Evolutionary conservation across 495 filamentous ascomycete genomes (phyloP).

Genomic region (Penicillium paxilli): DNA sequence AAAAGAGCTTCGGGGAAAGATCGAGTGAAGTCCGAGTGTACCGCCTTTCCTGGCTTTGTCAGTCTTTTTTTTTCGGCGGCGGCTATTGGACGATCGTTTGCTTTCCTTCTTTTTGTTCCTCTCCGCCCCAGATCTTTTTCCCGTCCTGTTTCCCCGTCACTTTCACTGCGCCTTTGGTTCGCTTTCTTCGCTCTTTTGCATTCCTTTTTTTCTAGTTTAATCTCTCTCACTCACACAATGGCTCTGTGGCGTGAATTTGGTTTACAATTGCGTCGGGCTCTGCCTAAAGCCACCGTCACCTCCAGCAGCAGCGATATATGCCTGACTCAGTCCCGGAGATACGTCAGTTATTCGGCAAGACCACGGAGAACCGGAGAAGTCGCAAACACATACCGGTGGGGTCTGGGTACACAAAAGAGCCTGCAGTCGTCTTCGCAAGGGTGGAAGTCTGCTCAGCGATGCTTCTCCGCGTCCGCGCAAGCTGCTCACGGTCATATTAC

Average conservation of each 20-base stretch:
- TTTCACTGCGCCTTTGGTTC: constrained; percentile 1
- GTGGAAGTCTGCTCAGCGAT: constrained; percentile 41
- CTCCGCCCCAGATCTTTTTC: constrained; percentile 17
- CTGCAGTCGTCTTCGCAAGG: constrained; percentile 22
- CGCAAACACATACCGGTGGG: constrained; percentile 13
- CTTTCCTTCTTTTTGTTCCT: constrained; percentile 10
- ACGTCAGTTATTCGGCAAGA: constrained; percentile 27
- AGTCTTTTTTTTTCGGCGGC: constrained; percentile 26
- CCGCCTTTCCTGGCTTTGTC: constrained; percentile 23
- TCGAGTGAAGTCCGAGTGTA: constrained; percentile 18
- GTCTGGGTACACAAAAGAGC: constrained; percentile 2
- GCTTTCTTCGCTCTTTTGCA: not conserved
- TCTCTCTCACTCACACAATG: constrained; percentile 26
- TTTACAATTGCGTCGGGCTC: constrained; percentile 36
- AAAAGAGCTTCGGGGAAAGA: constrained; percentile 20
- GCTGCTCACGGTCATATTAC: constrained; percentile 74
- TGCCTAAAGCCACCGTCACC: constrained; percentile 25
- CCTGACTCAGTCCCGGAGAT: constrained; percentile 34
- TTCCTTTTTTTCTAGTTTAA: constrained; percentile 9
- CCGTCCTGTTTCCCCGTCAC: not conserved
- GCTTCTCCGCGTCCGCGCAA: constrained; percentile 65
- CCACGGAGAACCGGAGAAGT: constrained; percentile 21
- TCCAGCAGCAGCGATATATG: constrained; percentile 33
- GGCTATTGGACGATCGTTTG: constrained; percentile 25
- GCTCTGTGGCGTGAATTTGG: constrained; percentile 39